Base-by-base conservation (phyloP, 495 filamentous ascomycete species). In the Hypoxylon intermedium region DNA sequence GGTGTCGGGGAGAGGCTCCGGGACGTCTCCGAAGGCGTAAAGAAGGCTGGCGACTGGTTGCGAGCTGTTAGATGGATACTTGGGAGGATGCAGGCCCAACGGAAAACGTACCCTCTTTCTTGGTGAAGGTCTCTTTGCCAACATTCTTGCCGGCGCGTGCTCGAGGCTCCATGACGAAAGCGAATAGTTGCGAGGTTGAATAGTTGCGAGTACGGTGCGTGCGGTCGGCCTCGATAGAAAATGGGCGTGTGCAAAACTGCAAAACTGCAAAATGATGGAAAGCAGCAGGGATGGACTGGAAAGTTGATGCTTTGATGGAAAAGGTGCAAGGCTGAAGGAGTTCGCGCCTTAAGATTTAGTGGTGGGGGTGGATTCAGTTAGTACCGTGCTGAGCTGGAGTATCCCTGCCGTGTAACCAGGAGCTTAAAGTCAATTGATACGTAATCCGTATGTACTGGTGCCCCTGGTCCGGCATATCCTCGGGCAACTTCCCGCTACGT, bases 51-150 rank as follows among this genome's bases (percentile, higher is more conserved):
- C 79, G 24, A 97, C 92, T 95, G 37, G 37, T n/a, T 18, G 20
- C 18, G 12, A 11, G 37, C 5, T 37, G 6, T 47, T 47, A 42
- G 44, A 28, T 19, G 53, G 31, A 9, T 21, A 50, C 24, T 31
- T 30, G 24, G 40, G 12, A 52, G 49, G 28, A 40, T 24, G 45
- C n/a, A n/a, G n/a, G n/a, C n/a, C n/a, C n/a, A 34, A 15, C 21
- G 18, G 41, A 16, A 31, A 9, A 78, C 82, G 19, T 79, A 96
- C 92, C 79, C 67, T 97, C 93, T 72, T 82, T 81, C 40, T 86
- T 74, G 44, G 73, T 76, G 72, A 96, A 93, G 72, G 93, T 95
- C 80, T 91, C 88, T 69, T 95, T 91, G 62, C 92, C 91, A 67
- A 91, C 90, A 73, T 92, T 89, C 68, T 91, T 87, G 60, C 86